These are phyloP conservation scores for Arthonia radiata DNA, from an alignment of 495 filamentous ascomycete genomes.

Conservation along the genomic window DNA sequence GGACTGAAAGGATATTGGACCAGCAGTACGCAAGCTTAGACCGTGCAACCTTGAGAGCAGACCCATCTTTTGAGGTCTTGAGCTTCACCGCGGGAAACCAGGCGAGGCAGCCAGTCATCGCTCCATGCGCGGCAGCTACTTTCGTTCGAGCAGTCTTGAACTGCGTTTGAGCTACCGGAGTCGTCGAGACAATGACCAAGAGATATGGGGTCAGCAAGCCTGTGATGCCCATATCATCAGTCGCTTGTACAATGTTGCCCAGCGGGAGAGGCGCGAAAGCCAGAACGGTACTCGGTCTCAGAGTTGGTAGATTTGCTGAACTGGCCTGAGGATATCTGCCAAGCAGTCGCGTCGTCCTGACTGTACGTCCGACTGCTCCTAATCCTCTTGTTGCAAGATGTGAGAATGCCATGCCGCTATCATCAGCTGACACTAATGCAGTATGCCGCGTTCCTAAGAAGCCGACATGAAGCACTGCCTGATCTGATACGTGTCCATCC, in stretches of 20 bases:
- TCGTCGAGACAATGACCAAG: conserved; percentile 88
- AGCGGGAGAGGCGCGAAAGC: conserved; percentile 77
- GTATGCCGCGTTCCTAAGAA: conserved; percentile 93
- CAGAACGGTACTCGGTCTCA: conserved; percentile 87
- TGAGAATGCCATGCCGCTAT: conserved; percentile 90
- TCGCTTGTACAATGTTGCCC: conserved; percentile 71
- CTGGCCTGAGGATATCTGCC: conserved; percentile 59
- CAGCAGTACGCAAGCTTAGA: conserved; percentile 94
- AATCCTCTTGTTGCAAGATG: conserved; percentile 82
- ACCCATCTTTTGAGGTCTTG: conserved; percentile 38
- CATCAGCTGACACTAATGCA: conserved; percentile 91
- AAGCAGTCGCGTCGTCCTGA: conserved; percentile 74
- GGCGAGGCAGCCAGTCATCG: conserved; percentile 77
- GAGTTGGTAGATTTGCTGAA: conserved; percentile 24
- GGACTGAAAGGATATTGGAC: conserved; percentile 82
- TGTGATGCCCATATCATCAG: conserved; percentile 72
- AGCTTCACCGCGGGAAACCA: conserved; percentile 95
- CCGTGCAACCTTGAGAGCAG: conserved; percentile 28
- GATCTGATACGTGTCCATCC: conserved; percentile 64
- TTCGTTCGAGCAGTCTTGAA: conserved; percentile 78
- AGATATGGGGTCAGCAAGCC: conserved; percentile 93
- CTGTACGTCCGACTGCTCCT: conserved; percentile 57
- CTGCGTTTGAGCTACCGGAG: conserved; percentile 84
- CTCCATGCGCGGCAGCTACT: conserved; percentile 65
- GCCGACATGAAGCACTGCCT: conserved; percentile 62